phyloP scores from a whole-genome alignment of 2,329 filamentous ascomycete species.

The Pseudogymnoascus sp. region DNA sequence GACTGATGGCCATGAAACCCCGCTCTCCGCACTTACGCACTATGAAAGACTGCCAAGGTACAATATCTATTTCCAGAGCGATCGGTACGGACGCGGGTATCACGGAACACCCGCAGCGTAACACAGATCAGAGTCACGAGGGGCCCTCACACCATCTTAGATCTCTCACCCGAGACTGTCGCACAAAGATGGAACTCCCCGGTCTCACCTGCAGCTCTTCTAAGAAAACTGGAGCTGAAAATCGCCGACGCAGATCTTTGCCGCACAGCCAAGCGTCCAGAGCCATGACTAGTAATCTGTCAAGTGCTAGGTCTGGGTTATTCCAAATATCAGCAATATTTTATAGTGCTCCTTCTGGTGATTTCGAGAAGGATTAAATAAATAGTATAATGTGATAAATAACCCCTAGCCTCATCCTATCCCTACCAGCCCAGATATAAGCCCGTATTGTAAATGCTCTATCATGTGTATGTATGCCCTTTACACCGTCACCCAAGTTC shows the following conservation, averaged over 20 bases:
- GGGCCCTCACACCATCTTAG: not conserved
- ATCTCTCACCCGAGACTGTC: not conserved
- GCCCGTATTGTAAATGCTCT: not conserved
- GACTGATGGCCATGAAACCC: not conserved
- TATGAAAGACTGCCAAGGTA: not conserved
- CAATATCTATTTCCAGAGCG: constrained; percentile 5
- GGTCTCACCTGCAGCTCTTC: not conserved
- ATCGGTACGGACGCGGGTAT: constrained; percentile 10
- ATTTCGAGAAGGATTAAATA: not conserved
- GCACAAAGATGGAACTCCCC: not conserved
- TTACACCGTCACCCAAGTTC: not conserved
- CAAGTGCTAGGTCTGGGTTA: not conserved
- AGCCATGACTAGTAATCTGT: not conserved
- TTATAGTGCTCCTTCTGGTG: not conserved
- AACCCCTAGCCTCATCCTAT: not conserved
- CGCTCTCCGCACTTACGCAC: not conserved
- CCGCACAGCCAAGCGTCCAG: not conserved
- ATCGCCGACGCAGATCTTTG: not conserved
- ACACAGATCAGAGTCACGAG: not conserved
- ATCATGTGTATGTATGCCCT: not conserved
- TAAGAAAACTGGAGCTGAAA: not conserved
- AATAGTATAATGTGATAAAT: not conserved
- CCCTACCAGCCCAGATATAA: not conserved
- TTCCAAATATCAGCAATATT: not conserved
- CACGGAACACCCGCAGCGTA: not conserved